Base-by-base conservation (phyloP, 192 early-diverging fungal species). In the Podila clonocystis region DNA sequence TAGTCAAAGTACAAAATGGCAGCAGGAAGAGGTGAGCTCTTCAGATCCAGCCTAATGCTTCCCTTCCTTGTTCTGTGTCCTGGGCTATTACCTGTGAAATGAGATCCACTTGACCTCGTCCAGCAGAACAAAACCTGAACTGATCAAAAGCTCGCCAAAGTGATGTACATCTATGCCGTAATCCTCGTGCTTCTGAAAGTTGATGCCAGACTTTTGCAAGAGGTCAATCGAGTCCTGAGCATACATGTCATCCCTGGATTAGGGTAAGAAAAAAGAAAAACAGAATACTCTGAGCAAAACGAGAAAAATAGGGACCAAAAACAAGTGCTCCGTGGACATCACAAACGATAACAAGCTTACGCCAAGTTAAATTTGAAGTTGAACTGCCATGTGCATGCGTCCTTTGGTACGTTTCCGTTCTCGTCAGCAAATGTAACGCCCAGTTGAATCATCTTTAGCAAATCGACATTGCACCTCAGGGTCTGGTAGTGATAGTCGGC, bases 401-500 rank as follows among this genome's bases (percentile, higher is more conserved):
- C 94, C 52, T 90, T 89, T 52, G 98, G 95, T 28, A 91, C 75
- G 48, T 95, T 92, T 62, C 98, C 98, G 30, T 93, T 68, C 72
- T 91, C 92, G 82, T 98, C 95, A 60, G 94, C 91, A 73, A 97
- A 94, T 7, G 97, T 97, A 24, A 98, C 89, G n/a, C 98, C 98
- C 29, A 99, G 89, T 82, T 99, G 98, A 74, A 99, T 99, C 60
- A 99, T 96, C 84, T 93, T 97, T 28, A 99, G 90, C 63, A 99
- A 84, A 83, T 99, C 98, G 19, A 98, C 98, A 69, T 99, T 99
- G 83, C 97, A 98, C 58, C 98, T 90, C 65, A 99, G 83, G 4
- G 97, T 96, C 78, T 99, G 98, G 83, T 97, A 98, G 82, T 98
- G 97, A 77, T 98, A 99, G 86, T 99, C 97, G 1, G 96, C 92